Evolutionary conservation across 2,329 filamentous ascomycete species (phyloP), one percentile per base, ranked within the genome.

Genomic region (Aspergillus pseudoglaucus): DNA sequence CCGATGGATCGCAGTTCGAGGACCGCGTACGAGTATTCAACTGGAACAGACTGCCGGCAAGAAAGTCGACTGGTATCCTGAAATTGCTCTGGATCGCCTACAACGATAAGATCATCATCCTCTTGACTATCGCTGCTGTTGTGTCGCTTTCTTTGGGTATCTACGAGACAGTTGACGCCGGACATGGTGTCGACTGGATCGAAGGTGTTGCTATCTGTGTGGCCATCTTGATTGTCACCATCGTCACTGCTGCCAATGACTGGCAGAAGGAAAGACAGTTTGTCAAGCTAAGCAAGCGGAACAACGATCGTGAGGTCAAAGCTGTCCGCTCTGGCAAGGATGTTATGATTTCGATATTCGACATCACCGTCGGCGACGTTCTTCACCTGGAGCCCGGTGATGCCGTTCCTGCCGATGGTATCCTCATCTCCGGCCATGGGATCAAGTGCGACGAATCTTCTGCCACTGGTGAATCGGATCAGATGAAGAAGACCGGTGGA

Each of bases 401-500:
- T 57, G 74, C 86, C 47, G 76, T 88, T 33, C 84, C 85, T 0
- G 84, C 83, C 1, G 85, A 88, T 60, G 85, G 85, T 5, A 75
- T 87, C 46, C 79, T 88, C 50, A 82, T 88, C 51, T 73, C 76
- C 9, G 82, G 83, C 1, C 79, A 85, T 53, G 80, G 80, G 37
- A 67, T 87, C 51, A 83, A 84, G 63, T 88, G 84, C 58, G 85
- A 88, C 56, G 85, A 88, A 59, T 87, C 83, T 2, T 86, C 84
- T 9, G 82, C 83, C 1, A 88, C 85, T 10, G 85, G 85, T 54
- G 85, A 88, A 66, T 87, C 84, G 0, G 84, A 88, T 57, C 76
- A 83, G 44, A 78, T 87, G 64, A 83, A 81, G 65, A 88, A 88
- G 69, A 80, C 76, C 0, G 64, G 72, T 4, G 83, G 77, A 10